phyloP scores from a whole-genome alignment of 164 flowering plant species.

The Nymphaea thermarum region DNA sequence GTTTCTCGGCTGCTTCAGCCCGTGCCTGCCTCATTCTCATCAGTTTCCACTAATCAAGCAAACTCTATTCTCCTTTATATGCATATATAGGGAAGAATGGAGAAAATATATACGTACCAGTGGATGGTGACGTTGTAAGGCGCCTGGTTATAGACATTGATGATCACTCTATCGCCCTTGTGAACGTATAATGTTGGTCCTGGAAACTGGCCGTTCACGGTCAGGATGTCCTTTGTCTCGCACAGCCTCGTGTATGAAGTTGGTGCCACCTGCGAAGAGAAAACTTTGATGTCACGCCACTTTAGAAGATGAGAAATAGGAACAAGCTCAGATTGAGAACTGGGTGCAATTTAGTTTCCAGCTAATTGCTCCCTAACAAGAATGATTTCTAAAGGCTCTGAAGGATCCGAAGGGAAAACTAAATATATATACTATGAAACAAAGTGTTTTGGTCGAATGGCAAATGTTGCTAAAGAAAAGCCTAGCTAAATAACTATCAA shows the following conservation, averaged over 20 bases:
- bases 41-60: neutral
- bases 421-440: too few species aligned
- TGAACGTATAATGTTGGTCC: constrained; percentile 22
- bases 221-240: constrained; percentile 20
- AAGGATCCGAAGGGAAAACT: too few species aligned
- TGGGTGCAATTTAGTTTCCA: too few species aligned
- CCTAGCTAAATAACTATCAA: too few species aligned
- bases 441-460: too few species aligned
- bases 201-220: constrained; percentile 30
- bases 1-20: constrained; percentile 33
- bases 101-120: constrained; percentile 10
- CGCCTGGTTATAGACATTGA: constrained; percentile 18
- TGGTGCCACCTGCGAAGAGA: constrained; percentile 13
- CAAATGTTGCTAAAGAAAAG: too few species aligned
- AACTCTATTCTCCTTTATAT: neutral
- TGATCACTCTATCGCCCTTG: constrained; percentile 17
- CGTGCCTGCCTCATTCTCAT: constrained; percentile 22
- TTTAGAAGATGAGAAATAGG: too few species aligned
- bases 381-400: too few species aligned
- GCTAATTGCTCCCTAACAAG: too few species aligned
- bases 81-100: neutral
- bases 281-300: too few species aligned
- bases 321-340: too few species aligned
- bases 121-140: constrained; percentile 21
- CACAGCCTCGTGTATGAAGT: constrained; percentile 19